Percentiles rank a stretch among this genome's conserved stretches.
These are phyloP conservation scores for thale cress (Arabidopsis thaliana) DNA, from an alignment of 345 rosid genomes.

Conservation along the genomic window TAIR10.1 NC_003070.9:28080501-28081000, in stretches of 20 bases:
- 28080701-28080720: slow-evolving; percentile 75
- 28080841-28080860: slow-evolving; percentile 88
- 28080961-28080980: slow-evolving; percentile 87
- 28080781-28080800: slow-evolving; percentile 10
- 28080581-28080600: slow-evolving; percentile 87
- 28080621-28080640: slow-evolving; percentile 98
- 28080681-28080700: slow-evolving; percentile 83
- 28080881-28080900: slow-evolving; percentile 81
- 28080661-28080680: slow-evolving; percentile 98
- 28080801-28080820: slow-evolving; percentile 99
- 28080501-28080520: slow-evolving; percentile 71
- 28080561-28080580: slow-evolving; percentile 80
- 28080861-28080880: slow-evolving; percentile 84
- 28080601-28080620: slow-evolving; percentile 90
- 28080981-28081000: neutral
- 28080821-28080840: slow-evolving; percentile 89
- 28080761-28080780: neutral
- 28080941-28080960: slow-evolving; percentile 85
- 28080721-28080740: slow-evolving; percentile 18
- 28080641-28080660: slow-evolving; percentile 94
- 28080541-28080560: slow-evolving; percentile 72
- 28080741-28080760: slow-evolving; percentile 4
- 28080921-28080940: slow-evolving; percentile 93
- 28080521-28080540: slow-evolving; percentile 69
- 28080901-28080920: slow-evolving; percentile 89